Percentiles rank a stretch among this genome's conserved stretches.
Evolutionary conservation across 345 rosid genomes (phyloP).

Genomic region (Schrenkiella parvula): DNA sequence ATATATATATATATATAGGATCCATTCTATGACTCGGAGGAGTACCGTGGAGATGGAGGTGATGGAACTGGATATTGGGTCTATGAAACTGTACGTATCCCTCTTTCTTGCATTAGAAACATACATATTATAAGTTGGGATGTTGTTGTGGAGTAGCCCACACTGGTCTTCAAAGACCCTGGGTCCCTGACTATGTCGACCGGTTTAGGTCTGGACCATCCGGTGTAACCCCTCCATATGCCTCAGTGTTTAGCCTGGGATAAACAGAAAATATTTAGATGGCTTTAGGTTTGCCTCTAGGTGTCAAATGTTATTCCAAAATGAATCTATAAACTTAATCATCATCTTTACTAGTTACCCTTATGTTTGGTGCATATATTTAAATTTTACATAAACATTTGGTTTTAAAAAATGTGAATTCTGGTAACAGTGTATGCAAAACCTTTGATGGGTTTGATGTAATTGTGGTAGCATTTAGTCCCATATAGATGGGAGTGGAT

Average conservation of each 20-base stretch:
- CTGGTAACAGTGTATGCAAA: background rate
- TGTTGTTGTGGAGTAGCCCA: background rate
- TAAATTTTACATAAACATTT: background rate
- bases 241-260: background rate
- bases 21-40: conserved; percentile 89
- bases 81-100: conserved; percentile 65
- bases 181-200: background rate
- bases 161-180: background rate
- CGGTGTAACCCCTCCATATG: background rate
- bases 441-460: background rate
- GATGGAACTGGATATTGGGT: conserved; percentile 90
- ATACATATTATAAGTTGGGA: background rate
- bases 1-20: conserved; percentile 43
- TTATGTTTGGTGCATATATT: background rate
- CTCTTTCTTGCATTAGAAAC: background rate
- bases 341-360: too few species aligned
- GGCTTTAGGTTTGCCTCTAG: background rate
- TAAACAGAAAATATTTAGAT: background rate
- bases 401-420: background rate
- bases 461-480: background rate
- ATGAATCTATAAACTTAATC: background rate
- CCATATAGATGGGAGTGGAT: background rate
- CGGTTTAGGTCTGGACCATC: background rate
- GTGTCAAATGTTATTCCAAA: background rate
- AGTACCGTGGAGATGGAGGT: conserved; percentile 81